These are phyloP conservation scores for Ophiostoma angusticollis DNA, from an alignment of 2,329 filamentous ascomycete genomes.

Conservation along the genomic window DNA sequence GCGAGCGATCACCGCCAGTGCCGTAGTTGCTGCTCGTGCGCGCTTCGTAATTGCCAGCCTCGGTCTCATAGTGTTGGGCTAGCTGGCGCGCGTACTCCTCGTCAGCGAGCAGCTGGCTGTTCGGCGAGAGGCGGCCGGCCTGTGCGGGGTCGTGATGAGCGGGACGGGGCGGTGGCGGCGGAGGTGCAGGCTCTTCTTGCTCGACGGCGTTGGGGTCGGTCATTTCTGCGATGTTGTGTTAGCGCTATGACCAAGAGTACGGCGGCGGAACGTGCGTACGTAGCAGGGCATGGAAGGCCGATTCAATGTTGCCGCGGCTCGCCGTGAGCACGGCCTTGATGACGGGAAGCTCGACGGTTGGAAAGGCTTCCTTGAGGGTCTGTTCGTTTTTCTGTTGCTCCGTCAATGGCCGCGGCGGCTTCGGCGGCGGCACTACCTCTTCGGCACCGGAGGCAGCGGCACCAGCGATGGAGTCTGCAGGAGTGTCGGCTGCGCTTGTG, in stretches of 20 bases:
- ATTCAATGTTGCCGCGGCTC: slow-evolving; percentile 77
- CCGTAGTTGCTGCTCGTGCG: slow-evolving; percentile 34
- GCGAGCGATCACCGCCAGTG: slow-evolving; percentile 8
- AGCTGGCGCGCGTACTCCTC: slow-evolving; percentile 83
- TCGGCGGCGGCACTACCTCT: slow-evolving; percentile 51
- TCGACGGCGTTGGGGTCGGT: slow-evolving; percentile 61
- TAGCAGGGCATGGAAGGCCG: slow-evolving; percentile 87
- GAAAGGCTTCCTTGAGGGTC: slow-evolving; percentile 89
- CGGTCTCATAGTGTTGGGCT: slow-evolving; percentile 73
- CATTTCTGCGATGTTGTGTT: slow-evolving; percentile 43
- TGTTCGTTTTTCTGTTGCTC: slow-evolving; percentile 75
- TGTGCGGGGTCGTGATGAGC: slow-evolving; percentile 38
- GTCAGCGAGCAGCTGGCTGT: slow-evolving; percentile 78
- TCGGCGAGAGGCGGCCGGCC: slow-evolving; percentile 51
- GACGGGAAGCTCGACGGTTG: slow-evolving; percentile 63
- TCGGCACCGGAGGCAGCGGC: slow-evolving; percentile 24
- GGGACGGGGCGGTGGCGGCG: slow-evolving; percentile 67
- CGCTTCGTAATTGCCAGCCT: slow-evolving; percentile 41
- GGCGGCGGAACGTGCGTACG: too few species aligned
- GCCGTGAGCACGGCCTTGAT: slow-evolving; percentile 80
- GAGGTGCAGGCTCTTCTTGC: slow-evolving; percentile 46
- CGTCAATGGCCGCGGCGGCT: slow-evolving; percentile 72
- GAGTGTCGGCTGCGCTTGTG: too few species aligned
- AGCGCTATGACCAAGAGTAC: too few species aligned
- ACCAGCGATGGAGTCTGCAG: too few species aligned